Evolutionary conservation across 2,329 filamentous ascomycete genomes (phyloP), one percentile per base, ranked within the genome.

Genomic region (Botrytis byssoidea): DNA sequence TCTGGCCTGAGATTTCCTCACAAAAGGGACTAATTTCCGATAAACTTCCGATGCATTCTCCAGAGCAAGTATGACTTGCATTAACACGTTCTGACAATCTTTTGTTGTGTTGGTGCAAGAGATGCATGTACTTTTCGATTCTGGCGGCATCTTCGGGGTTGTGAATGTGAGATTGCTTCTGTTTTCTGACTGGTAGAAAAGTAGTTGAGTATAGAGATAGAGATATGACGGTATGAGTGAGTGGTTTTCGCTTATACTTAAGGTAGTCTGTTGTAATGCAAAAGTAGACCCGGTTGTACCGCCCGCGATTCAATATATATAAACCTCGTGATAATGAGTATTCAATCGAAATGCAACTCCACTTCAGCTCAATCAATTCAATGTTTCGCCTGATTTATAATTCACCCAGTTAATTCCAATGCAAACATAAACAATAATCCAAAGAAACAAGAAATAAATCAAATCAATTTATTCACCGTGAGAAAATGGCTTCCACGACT

Each of bases 101-200:
- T 9, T 51, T 32, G 32, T 37, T 16, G 57, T 66, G 16, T 65
- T 44, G 25, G 5, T 37, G 40, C 70, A 71, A 29, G 70, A 55
- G 10, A 4, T 22, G 60, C 70, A 71, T 16, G n/a, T 37, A 46
- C 35, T 68, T 44, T 20, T 25, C 14, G 22, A 35, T 42, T 61
- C 32, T 71, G 70, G 70, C 40, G 70, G 70, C 70, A 71, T 71
- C 3, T 66, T 48, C 20, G 63, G n/a, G 10, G 1, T 6, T 46
- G 1, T 32, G 12, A n/a, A 48, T 48, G 3, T 12, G 57, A 37
- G 55, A 40, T 7, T 46, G 1, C n/a, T 35, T 32, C 5, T 32
- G 5, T 46, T 32, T 32, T 10, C 22, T 16, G 63, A 29, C 18
- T 32, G 8, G 29, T 16, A 22, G 10, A 65, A 46, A 29, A 8